Base-by-base conservation (phyloP, 305 asterid species). In the Galium porrigens region DNA sequence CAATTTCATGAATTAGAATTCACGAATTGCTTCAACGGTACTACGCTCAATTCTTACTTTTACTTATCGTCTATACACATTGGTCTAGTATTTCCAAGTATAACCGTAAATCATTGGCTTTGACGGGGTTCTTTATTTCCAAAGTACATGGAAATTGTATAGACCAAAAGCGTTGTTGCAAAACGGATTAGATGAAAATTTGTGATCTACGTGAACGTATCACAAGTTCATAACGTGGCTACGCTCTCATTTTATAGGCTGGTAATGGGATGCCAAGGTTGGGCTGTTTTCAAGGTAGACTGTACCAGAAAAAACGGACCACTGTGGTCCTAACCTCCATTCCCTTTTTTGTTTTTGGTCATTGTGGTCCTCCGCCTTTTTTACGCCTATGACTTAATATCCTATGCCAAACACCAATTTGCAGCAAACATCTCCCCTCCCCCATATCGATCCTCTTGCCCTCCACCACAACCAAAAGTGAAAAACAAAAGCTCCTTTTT, bases 301-400 rank as follows among this genome's bases (percentile, higher is more conserved):
- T 10, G 11, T 30, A 32, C 51, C 17, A 44, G n/a, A 78, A 77
- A 77, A 73, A 72, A 70, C 80, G 51, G 64, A 70, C 67, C 72
- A 46, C 54, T 10, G 55, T 68, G 72, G 65, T 67, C 71, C 71
- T 44, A 0, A 5, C 8, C 11, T 11, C 20, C 20, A 7, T 15
- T 15, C 41, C 1, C 0, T 1, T 51, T 34, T 36, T 33, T 6
- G 18, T 32, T 51, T 52, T 12, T 5, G 51, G 15, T 14, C 69
- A 25, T 44, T 44, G 58, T 67, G 65, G 65, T 58, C 71, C 55
- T 12, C 15, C 51, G n/a, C n/a, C 51, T 37, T 37, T 66, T 53
- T 9, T 1, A 17, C 5, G 22, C 34, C 33, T 2, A 20, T 5
- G 8, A 20, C 1, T 53, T 54, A 30, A 25, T 27, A 15, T 39